Base-by-base conservation (phyloP, 345 rosid genomes). In the Mangifera indica region DNA sequence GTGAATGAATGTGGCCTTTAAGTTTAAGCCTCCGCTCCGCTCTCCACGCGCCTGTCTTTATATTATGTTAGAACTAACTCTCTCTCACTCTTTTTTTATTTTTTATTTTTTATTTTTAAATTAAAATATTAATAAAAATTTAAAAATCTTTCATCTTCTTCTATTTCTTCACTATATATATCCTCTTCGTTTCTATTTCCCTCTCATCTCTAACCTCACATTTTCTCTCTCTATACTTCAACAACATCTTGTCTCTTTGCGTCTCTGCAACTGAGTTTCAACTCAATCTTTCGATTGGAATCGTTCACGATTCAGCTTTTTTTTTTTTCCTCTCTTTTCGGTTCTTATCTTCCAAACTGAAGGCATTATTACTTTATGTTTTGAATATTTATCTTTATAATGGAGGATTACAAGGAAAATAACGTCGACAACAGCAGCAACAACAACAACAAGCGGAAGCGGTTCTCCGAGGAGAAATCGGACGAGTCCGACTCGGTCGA, bases 31-130 rank as follows among this genome's bases (percentile, higher is more conserved):
- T 49, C 54, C 60, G 9, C 66, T 46, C 80, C 80, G 80, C 64
- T 66, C 67, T 29, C 52, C 78, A 74, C 88, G 87, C 87, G 81
- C 82, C 78, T 78, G 76, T 84, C 76, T 58, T 22, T 72, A 70
- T 71, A 42, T 20, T 72, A 70, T 71, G 32, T 20, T 45, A 21
- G 3, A 60, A 55, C 55, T 25, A 42, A 63, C 13, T 57, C 46
- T 22, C 13, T 42, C 21, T 42, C 32, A 1, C 32, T 29, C 32
- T 29, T 3, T 29, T 3, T 29, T 3, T 29, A 3, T 29, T 29
- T 29, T 29, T 1, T 29, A 1, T 58, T 58, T 10, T 44, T 18
- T 29, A 63, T 20, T 53, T 10, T 18, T 42, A 34, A 22, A 53
- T 74, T 13, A 12, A 67, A 2, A 5, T 32, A 9, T 68, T 25